Evolutionary conservation across 2,329 filamentous ascomycete species (phyloP).

Genomic region (Hymenoscyphus fraxineus): DNA sequence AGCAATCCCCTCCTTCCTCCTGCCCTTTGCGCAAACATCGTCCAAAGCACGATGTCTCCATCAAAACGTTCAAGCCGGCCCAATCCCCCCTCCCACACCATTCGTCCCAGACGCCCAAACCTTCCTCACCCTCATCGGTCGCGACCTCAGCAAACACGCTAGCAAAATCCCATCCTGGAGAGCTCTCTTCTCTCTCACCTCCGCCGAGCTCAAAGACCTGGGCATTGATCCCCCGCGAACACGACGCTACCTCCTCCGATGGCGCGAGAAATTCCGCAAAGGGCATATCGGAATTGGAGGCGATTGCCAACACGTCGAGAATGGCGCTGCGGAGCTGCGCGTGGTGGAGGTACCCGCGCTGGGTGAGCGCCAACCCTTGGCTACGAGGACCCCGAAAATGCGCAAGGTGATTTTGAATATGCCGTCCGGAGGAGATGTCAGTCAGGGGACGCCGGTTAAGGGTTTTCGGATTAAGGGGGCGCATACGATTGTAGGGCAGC

Average conservation of each 20-base stretch:
- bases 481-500: conserved; percentile 70
- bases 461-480: conserved; percentile 67
- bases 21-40: conserved; percentile 31
- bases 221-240: conserved; percentile 83
- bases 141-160: conserved; percentile 75
- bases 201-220: conserved; percentile 72
- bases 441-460: conserved; percentile 50
- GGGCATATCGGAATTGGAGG: conserved; percentile 79
- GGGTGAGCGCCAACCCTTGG: conserved; percentile 40
- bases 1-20: conserved; percentile 32
- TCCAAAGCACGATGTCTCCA: conserved; percentile 39
- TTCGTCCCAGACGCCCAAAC: conserved; percentile 82
- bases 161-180: conserved; percentile 90
- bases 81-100: conserved; percentile 68
- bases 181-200: conserved; percentile 77
- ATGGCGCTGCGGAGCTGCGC: conserved; percentile 50
- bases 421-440: conserved; percentile 40
- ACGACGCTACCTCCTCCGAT: conserved; percentile 79
- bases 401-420: conserved; percentile 56
- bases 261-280: conserved; percentile 79
- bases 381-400: conserved; percentile 51
- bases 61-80: conserved; percentile 36
- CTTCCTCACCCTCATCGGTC: conserved; percentile 88
- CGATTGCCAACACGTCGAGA: conserved; percentile 68
- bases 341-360: conserved; percentile 40